phyloP scores from a whole-genome alignment of 2,329 filamentous ascomycete species.

The Pseudogymnoascus sp. region DNA sequence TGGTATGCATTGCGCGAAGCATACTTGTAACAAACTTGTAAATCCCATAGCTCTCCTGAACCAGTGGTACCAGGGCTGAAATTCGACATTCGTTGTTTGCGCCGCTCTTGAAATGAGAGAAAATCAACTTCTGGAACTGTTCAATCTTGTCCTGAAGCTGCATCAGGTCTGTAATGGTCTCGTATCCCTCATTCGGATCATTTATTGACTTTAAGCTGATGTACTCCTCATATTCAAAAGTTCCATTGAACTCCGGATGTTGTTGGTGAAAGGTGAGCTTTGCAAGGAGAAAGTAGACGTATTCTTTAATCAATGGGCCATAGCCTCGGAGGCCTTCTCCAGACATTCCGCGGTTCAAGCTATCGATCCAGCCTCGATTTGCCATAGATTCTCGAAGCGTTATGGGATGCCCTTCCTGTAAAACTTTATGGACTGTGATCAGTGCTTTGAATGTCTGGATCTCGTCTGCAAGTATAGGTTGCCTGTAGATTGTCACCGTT shows the following conservation, averaged over 20 bases:
- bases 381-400: slow-evolving; percentile 82
- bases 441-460: slow-evolving; percentile 98
- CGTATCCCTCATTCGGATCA: slow-evolving; percentile 94
- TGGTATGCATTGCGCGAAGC: slow-evolving; percentile 94
- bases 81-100: slow-evolving; percentile 96
- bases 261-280: slow-evolving; percentile 96
- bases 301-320: slow-evolving; percentile 87
- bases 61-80: slow-evolving; percentile 82
- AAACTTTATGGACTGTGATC: slow-evolving; percentile 93
- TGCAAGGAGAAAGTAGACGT: slow-evolving; percentile 88
- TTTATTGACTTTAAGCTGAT: slow-evolving; percentile 97
- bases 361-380: slow-evolving; percentile 87
- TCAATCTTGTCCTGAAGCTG: slow-evolving; percentile 96
- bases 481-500: slow-evolving; percentile 43
- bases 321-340: slow-evolving; percentile 88
- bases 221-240: slow-evolving; percentile 98
- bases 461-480: slow-evolving; percentile 97
- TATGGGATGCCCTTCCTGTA: slow-evolving; percentile 90
- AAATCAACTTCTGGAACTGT: slow-evolving; percentile 96
- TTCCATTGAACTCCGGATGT: slow-evolving; percentile 96
- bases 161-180: slow-evolving; percentile 97
- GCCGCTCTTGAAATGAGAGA: slow-evolving; percentile 87
- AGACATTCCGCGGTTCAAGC: slow-evolving; percentile 72
- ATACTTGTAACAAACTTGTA: slow-evolving; percentile 99
- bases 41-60: slow-evolving; percentile 97